Evolutionary conservation across 2,329 filamentous ascomycete genomes (phyloP).

Genomic region (Beauveria brongniartii): DNA sequence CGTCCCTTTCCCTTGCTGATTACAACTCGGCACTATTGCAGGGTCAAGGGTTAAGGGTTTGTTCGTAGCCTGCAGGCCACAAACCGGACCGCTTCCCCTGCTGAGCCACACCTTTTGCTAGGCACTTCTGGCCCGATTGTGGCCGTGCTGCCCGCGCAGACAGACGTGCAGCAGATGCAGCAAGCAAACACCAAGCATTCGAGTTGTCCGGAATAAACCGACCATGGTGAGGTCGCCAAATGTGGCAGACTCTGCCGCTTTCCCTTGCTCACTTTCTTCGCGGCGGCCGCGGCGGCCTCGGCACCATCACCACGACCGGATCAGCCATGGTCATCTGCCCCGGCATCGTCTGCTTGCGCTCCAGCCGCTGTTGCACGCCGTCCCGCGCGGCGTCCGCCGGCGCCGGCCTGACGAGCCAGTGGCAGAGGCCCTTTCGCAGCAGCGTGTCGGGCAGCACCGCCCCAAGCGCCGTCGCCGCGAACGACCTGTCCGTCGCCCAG

Average conservation of each 20-base stretch:
- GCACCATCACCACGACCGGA: too few species aligned
- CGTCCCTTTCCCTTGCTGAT: neutral
- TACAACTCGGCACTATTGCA: neutral
- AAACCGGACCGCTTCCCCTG: neutral
- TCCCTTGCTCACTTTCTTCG: neutral
- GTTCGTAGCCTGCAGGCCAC: neutral
- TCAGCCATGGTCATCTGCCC: neutral
- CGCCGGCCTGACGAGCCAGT: conserved; percentile 31
- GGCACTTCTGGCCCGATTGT: neutral
- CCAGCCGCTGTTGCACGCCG: conserved; percentile 14
- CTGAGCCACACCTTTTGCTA: neutral
- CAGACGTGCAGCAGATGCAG: neutral
- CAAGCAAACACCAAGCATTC: neutral
- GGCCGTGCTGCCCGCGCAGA: neutral
- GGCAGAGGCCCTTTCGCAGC: conserved; percentile 30
- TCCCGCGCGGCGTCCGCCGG: neutral
- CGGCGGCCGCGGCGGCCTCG: neutral
- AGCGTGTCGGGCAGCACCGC: conserved; percentile 32
- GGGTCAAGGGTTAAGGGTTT: too few species aligned
- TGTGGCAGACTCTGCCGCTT: neutral
- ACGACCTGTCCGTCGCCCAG: conserved; percentile 24
- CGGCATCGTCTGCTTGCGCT: conserved; percentile 13
- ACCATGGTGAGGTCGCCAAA: neutral
- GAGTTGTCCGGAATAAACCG: neutral
- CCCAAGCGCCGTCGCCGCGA: conserved; percentile 29